Evolutionary conservation across 352 stramenopile species (phyloP).

Genomic region (Phytopythium kandeliae): DNA sequence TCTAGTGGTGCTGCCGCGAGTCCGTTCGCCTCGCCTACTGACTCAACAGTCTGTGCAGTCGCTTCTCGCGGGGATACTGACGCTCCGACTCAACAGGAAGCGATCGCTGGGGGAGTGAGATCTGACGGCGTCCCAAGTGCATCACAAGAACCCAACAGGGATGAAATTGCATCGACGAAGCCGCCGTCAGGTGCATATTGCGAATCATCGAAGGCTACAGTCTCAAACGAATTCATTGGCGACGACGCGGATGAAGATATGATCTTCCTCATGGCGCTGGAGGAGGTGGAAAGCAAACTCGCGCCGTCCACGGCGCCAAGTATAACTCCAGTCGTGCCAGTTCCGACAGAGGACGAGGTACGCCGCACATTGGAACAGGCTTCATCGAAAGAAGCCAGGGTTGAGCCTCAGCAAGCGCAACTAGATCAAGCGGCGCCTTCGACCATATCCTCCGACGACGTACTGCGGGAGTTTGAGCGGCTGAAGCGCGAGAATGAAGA

Average conservation of each 20-base stretch:
- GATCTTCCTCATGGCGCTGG: conserved; percentile 55
- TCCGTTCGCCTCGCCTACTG: background rate
- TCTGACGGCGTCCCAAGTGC: background rate
- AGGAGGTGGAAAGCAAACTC: conserved; percentile 56
- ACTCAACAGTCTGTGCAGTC: too few relatives aligned
- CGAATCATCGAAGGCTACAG: conserved; percentile 2
- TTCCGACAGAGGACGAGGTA: background rate
- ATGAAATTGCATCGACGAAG: too few relatives aligned
- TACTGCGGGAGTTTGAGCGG: conserved; percentile 58
- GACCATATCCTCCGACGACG: conserved; percentile 11
- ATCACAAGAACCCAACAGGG: background rate
- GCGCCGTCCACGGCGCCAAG: conserved; percentile 21
- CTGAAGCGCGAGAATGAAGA: conserved; percentile 62
- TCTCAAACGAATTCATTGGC: conserved; percentile 47
- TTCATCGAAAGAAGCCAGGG: background rate
- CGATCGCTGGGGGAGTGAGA: background rate
- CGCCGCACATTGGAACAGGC: background rate
- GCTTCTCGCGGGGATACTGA: background rate
- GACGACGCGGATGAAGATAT: conserved; percentile 64
- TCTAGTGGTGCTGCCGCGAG: background rate
- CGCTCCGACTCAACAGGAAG: background rate
- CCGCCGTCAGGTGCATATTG: too few relatives aligned
- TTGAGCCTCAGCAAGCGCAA: background rate
- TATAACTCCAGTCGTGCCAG: background rate
- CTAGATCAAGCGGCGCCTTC: background rate